Evolutionary conservation across 2,329 filamentous ascomycete species (phyloP).

Genomic region (Fusarium devonianum): DNA sequence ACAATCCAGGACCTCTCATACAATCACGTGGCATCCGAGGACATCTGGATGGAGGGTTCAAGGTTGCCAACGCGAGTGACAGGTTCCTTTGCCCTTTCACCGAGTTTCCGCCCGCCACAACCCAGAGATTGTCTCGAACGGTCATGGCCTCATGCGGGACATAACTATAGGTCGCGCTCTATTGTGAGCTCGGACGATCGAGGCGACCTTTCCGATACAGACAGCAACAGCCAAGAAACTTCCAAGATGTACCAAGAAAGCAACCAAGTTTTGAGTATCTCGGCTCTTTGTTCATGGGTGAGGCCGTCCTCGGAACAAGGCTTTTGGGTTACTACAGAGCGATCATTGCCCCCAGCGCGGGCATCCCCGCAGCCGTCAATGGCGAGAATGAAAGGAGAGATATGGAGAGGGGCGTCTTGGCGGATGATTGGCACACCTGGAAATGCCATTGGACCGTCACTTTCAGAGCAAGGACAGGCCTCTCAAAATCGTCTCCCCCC

Average conservation of each 20-base stretch:
- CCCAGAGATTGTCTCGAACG: constrained; percentile 15
- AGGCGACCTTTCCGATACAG: constrained; percentile 19
- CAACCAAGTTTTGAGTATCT: constrained; percentile 37
- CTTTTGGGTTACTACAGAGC: constrained; percentile 6
- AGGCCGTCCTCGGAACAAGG: constrained; percentile 6
- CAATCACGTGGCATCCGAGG: constrained; percentile 34
- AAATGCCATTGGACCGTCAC: constrained; percentile 27
- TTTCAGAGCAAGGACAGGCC: constrained; percentile 13
- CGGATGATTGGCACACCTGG: constrained; percentile 2
- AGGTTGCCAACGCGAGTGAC: constrained; percentile 8
- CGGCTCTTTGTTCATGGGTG: constrained; percentile 22
- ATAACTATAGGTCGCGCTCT: constrained; percentile 20
- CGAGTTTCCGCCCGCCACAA: constrained; percentile 9
- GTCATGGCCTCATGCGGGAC: constrained; percentile 18
- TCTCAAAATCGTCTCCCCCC: constrained; percentile 19
- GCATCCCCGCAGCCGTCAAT: constrained; percentile 34
- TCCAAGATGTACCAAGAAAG: constrained; percentile 11
- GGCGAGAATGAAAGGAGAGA: constrained; percentile 22
- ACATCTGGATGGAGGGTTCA: constrained; percentile 21
- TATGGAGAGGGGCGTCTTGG: constrained; percentile 5
- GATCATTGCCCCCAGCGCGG: constrained; percentile 25
- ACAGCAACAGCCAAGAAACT: constrained; percentile 23
- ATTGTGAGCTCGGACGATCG: constrained; percentile 16
- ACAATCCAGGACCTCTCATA: constrained; percentile 25
- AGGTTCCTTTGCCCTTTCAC: constrained; percentile 3